phyloP scores from a whole-genome alignment of 2,329 filamentous ascomycete species.

The Pezicula carpinea region DNA sequence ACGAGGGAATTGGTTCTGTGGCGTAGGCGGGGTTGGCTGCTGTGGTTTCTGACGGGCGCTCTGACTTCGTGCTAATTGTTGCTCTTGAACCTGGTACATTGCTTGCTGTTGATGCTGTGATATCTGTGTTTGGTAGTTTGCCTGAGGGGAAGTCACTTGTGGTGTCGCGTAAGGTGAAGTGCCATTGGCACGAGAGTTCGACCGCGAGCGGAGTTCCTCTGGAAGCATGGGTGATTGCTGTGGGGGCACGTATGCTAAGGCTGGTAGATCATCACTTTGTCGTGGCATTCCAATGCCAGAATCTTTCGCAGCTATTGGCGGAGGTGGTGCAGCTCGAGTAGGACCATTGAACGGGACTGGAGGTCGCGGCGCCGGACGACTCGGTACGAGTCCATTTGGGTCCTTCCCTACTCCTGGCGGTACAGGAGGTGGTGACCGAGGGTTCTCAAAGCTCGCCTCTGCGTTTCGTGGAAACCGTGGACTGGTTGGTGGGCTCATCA shows the following conservation, averaged over 20 bases:
- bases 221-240: conserved; percentile 48
- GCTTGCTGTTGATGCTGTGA: conserved; percentile 82
- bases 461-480: conserved; percentile 85
- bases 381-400: conserved; percentile 63
- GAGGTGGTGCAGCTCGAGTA: conserved; percentile 50
- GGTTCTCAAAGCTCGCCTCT: conserved; percentile 96
- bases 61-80: conserved; percentile 69
- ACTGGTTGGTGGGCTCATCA: conserved; percentile 76
- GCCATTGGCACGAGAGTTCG: conserved; percentile 60
- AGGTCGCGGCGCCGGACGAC: conserved; percentile 82
- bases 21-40: conserved; percentile 45
- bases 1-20: conserved; percentile 43
- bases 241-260: conserved; percentile 28
- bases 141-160: conserved; percentile 26
- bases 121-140: conserved; percentile 56
- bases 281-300: conserved; percentile 59
- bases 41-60: conserved; percentile 63
- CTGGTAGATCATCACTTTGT: conserved; percentile 48
- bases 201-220: conserved; percentile 64
- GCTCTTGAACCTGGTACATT: conserved; percentile 60
- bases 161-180: conserved; percentile 30
- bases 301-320: conserved; percentile 54
- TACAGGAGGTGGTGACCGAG: conserved; percentile 85
- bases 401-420: conserved; percentile 45
- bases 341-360: conserved; percentile 69